These are phyloP conservation scores for Agroathelia rolfsii DNA, from an alignment of 1,284 basidiomycete species.

Conservation along the genomic window DNA sequence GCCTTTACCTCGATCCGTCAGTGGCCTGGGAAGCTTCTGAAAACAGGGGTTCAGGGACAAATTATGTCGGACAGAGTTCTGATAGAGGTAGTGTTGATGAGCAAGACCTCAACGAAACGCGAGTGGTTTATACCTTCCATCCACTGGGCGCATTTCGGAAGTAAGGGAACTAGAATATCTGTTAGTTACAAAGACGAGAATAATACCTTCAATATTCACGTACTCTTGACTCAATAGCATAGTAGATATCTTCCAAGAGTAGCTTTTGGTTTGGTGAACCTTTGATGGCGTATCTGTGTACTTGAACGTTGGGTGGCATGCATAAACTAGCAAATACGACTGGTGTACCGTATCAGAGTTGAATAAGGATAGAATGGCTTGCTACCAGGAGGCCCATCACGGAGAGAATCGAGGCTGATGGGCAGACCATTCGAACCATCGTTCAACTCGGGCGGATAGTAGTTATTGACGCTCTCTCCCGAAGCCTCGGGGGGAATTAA, in stretches of 20 bases:
- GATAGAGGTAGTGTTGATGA: constrained; percentile 13
- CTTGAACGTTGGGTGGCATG: background rate
- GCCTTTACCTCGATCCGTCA: constrained; percentile 81
- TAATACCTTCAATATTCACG: constrained; percentile 19
- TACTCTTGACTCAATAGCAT: constrained; percentile 77
- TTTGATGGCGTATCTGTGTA: constrained; percentile 70
- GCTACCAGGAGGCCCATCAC: constrained; percentile 73
- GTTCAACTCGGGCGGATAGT: constrained; percentile 60
- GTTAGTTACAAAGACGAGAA: constrained; percentile 11
- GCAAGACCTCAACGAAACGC: constrained; percentile 28
- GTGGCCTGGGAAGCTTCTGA: constrained; percentile 80
- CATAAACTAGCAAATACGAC: constrained; percentile 6
- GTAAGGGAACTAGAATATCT: constrained; percentile 59
- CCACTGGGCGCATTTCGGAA: constrained; percentile 73
- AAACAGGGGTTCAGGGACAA: constrained; percentile 90
- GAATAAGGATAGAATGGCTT: constrained; percentile 84
- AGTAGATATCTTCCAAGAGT: constrained; percentile 77
- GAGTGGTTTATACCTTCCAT: constrained; percentile 55
- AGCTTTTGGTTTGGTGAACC: constrained; percentile 77
- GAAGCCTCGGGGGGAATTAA: too few species aligned
- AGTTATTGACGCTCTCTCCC: constrained; percentile 40
- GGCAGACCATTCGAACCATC: constrained; percentile 73
- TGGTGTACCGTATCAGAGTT: constrained; percentile 68
- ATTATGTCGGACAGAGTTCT: constrained; percentile 94
- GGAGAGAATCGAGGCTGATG: constrained; percentile 72